These are phyloP conservation scores for Adiantum capillusveneris DNA, from an alignment of 75 land plant genomes.

Conservation along the genomic window DNA sequence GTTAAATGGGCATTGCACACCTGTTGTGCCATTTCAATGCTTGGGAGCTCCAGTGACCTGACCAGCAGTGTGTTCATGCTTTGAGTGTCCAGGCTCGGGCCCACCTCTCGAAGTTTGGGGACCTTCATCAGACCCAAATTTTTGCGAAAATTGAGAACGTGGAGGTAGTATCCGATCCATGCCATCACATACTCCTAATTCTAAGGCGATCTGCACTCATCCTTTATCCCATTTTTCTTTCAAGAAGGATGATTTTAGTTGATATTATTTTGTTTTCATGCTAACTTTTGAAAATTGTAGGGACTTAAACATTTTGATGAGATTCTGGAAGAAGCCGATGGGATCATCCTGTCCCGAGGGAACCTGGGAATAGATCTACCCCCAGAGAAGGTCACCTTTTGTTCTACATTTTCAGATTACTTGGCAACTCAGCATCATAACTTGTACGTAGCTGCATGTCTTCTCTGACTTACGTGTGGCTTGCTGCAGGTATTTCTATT, in stretches of 20 bases:
- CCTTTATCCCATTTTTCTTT: too few relatives aligned
- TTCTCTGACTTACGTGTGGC: not conserved
- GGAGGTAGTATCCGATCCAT: slow-evolving; percentile 55
- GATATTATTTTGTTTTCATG: too few relatives aligned
- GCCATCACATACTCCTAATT: too few relatives aligned
- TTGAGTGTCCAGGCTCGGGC: slow-evolving; percentile 53
- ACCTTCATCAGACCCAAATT: slow-evolving; percentile 74
- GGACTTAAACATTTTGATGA: slow-evolving; percentile 92
- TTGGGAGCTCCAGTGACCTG: too few relatives aligned
- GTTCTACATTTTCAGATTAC: too few relatives aligned
- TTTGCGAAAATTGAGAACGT: slow-evolving; percentile 92
- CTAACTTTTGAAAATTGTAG: slow-evolving; percentile 19
- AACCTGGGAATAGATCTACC: slow-evolving; percentile 93
- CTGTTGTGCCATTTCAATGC: too few relatives aligned
- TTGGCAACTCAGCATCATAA: too few relatives aligned
- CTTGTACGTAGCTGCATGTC: not conserved
- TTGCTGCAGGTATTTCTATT: slow-evolving; percentile 68
- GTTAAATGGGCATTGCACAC: too few relatives aligned
- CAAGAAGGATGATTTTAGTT: too few relatives aligned
- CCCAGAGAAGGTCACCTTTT: slow-evolving; percentile 65
- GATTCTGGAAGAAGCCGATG: slow-evolving; percentile 93
- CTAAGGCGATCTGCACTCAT: too few relatives aligned
- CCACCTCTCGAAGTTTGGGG: slow-evolving; percentile 62
- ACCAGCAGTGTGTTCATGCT: not conserved
- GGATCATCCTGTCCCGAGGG: slow-evolving; percentile 88